Percentiles rank a stretch among this genome's conserved stretches.
Evolutionary conservation across 2,329 filamentous ascomycete genomes (phyloP).

Genomic region (Sporothrix pseudoabietina): DNA sequence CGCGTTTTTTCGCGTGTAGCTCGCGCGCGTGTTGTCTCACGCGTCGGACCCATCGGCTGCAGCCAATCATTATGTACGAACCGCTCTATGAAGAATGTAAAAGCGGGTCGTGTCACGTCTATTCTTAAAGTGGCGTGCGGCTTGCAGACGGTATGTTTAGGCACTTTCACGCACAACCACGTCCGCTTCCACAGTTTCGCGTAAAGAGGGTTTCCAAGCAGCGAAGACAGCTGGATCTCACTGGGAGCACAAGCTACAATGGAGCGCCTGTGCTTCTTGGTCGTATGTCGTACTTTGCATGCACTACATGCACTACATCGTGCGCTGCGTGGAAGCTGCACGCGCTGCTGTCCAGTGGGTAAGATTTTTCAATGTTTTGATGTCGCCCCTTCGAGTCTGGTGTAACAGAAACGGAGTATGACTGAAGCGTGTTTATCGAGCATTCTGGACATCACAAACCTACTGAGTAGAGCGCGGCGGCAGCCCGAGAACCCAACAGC

Average conservation of each 20-base stretch:
- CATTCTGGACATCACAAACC: background rate
- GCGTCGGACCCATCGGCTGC: background rate
- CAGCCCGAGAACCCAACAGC: background rate
- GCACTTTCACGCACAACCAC: background rate
- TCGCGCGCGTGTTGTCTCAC: conserved; percentile 29
- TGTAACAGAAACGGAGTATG: background rate
- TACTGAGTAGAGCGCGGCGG: too few relatives aligned
- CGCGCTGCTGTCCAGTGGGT: background rate
- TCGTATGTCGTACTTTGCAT: too few relatives aligned
- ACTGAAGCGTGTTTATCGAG: background rate
- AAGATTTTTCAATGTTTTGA: background rate
- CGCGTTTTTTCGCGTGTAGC: conserved; percentile 35
- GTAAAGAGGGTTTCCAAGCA: conserved; percentile 20
- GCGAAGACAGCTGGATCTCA: background rate
- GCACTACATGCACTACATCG: too few relatives aligned
- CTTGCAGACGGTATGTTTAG: background rate
- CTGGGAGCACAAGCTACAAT: background rate
- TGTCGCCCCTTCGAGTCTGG: background rate
- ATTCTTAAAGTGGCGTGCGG: background rate
- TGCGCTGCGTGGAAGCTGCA: background rate
- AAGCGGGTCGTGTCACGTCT: conserved; percentile 5
- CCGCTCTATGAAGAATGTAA: background rate
- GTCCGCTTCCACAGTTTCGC: background rate
- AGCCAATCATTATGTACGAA: background rate
- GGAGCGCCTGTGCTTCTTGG: background rate